Evolutionary conservation across 2,329 filamentous ascomycete species (phyloP), one percentile per base, ranked within the genome.

Genomic region (Clarireedia homoeocarpa): DNA sequence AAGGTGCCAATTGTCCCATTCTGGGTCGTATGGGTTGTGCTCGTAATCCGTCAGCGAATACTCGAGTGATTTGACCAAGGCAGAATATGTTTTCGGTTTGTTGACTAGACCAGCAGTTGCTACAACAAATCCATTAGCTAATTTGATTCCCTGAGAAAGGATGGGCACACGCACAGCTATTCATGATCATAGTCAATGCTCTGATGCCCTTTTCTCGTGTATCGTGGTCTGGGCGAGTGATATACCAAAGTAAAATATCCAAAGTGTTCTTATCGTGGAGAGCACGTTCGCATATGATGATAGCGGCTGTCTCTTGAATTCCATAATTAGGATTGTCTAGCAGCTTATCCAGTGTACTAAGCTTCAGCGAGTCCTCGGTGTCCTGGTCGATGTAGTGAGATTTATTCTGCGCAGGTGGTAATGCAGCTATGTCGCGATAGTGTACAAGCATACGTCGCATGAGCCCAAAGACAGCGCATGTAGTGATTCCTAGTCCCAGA

Each of bases 361-460:
- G 67, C 57, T 83, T 80, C 44, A 91, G 75, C 2, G 85, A 80
- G 66, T 90, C 86, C 66, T 91, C 86, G 2, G 85, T 88, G 24
- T 86, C 83, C 68, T 90, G 84, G 14, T 83, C 87, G 61, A 89
- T 87, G 68, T 88, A 88, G 62, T 85, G 81, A 51, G 86, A 81
- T 67, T 86, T 85, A 38, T 83, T 83, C 58, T 83, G 80, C 39
- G 75, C 67, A 38, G 82, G 79, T 58, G 82, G 82, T 65, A 94
- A 81, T 69, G 84, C 79, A 61, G 85, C 85, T 53, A 84, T 76
- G 63, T 83, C 76, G 61, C 83, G 79, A 62, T 85, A 81, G 54
- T 78, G 72, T 56, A 74, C 73, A 46, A 91, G 80, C 54, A 81
- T 75, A 39, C 76, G 70, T 60, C 78, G 76, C 70, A 89, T 81